A percentile compares a stretch with the other conserved stretches of the same genome.
phyloP scores from a whole-genome alignment of 1,284 basidiomycete species.

The Gastroboletus turbinatus region DNA sequence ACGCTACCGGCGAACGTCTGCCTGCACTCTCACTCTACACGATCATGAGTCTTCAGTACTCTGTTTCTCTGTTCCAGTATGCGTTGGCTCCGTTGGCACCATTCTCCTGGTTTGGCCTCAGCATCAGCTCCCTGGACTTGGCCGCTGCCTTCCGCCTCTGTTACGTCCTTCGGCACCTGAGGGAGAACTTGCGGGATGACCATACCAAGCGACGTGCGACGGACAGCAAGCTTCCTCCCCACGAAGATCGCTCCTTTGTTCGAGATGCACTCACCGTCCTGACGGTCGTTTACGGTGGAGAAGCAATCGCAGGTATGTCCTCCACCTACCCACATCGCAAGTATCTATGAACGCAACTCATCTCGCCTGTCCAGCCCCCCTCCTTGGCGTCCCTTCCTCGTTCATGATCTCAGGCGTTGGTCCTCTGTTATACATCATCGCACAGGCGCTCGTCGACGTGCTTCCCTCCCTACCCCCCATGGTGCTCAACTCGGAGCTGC shows the following conservation, averaged over 20 bases:
- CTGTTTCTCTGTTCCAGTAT: slow-evolving; percentile 46
- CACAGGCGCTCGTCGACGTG: slow-evolving; percentile 59
- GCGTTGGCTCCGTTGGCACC: slow-evolving; percentile 61
- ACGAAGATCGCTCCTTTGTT: slow-evolving; percentile 56
- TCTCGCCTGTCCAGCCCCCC: slow-evolving; percentile 46
- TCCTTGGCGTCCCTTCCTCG: slow-evolving; percentile 62
- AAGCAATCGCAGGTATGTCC: slow-evolving; percentile 55
- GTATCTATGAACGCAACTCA: neutral
- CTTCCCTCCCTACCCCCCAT: slow-evolving; percentile 53
- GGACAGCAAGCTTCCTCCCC: slow-evolving; percentile 20
- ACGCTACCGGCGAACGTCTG: too few species aligned
- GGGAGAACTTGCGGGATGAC: slow-evolving; percentile 47
- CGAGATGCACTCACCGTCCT: slow-evolving; percentile 57
- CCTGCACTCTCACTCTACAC: too few species aligned
- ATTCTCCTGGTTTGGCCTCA: slow-evolving; percentile 64
- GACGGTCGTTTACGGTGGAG: slow-evolving; percentile 71
- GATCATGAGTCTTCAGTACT: too few species aligned
- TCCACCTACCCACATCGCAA: neutral
- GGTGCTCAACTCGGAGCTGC: slow-evolving; percentile 56
- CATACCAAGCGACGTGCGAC: slow-evolving; percentile 36
- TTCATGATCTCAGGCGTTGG: slow-evolving; percentile 67
- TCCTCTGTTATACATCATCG: slow-evolving; percentile 52
- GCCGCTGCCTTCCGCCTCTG: slow-evolving; percentile 66
- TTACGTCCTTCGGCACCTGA: slow-evolving; percentile 62
- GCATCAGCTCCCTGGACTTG: slow-evolving; percentile 62